Conservation (phyloP, 2,329 filamentous ascomycete genomes). For the Claviceps sp. region DNA sequence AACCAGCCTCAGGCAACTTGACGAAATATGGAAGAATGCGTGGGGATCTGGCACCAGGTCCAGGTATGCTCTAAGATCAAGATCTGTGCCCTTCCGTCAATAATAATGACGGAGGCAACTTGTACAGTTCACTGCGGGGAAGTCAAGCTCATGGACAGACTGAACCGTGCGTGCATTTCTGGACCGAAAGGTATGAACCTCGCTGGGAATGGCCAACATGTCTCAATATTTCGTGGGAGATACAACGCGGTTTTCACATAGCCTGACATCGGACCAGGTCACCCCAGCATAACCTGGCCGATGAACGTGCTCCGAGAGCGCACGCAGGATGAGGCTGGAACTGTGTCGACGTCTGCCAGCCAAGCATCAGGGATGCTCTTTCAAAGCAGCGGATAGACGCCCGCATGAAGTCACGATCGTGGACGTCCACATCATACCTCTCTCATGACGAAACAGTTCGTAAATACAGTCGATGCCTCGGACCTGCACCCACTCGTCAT, state of each 20-base stretch:
- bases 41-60: too few species aligned
- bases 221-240: slow-evolving; percentile 10
- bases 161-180: slow-evolving; percentile 8
- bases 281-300: slow-evolving; percentile 8
- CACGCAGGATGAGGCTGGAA: background rate
- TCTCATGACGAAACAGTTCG: slow-evolving; percentile 4
- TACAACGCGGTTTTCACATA: slow-evolving; percentile 1
- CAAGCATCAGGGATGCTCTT: background rate
- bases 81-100: too few species aligned
- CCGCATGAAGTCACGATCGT: background rate
- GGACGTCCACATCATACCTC: slow-evolving; percentile 5
- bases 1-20: too few species aligned
- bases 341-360: background rate
- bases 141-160: background rate
- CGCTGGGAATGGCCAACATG: slow-evolving; percentile 7
- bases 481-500: slow-evolving; percentile 1
- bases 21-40: too few species aligned
- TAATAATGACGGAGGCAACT: slow-evolving; percentile 1
- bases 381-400: background rate
- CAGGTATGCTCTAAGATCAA: too few species aligned
- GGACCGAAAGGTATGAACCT: slow-evolving; percentile 8
- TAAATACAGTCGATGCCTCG: background rate
- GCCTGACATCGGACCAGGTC: slow-evolving; percentile 3
- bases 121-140: slow-evolving; percentile 11
- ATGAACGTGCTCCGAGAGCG: slow-evolving; percentile 9